These are phyloP conservation scores for Pecoramyces ruminantium DNA, from an alignment of 192 early-diverging fungal species.

Conservation along the genomic window DNA sequence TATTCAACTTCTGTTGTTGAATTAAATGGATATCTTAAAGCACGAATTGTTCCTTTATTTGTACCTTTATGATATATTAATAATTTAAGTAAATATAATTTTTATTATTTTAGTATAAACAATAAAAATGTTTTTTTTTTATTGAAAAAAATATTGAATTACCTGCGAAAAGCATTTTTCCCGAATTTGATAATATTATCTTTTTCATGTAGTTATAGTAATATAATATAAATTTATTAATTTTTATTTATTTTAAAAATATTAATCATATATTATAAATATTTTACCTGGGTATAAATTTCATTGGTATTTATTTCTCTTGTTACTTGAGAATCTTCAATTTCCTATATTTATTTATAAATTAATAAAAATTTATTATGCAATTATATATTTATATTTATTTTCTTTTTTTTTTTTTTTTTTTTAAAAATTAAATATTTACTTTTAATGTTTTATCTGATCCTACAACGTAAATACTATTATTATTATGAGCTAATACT, in stretches of 20 bases:
- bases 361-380: no score
- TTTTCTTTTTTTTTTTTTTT: no score
- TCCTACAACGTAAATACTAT: slow-evolving; percentile 29
- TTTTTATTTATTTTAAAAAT: no score
- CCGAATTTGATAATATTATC: slow-evolving; percentile 23
- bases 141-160: background rate
- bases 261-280: no score
- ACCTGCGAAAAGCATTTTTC: slow-evolving; percentile 41
- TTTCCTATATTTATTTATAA: slow-evolving; percentile 14
- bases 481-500: slow-evolving; percentile 17
- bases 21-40: background rate
- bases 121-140: no score
- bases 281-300: slow-evolving; percentile 18
- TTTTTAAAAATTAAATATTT: background rate
- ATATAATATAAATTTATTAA: no score
- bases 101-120: no score
- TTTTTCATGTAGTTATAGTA: no score
- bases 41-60: background rate
- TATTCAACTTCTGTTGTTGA: background rate
- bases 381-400: no score
- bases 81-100: no score
- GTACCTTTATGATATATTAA: no score
- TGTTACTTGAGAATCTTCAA: slow-evolving; percentile 28
- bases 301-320: slow-evolving; percentile 19
- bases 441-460: slow-evolving; percentile 31